Evolutionary conservation across 306 rosid species (phyloP).

Genomic region (Fragaria vesca): DNA sequence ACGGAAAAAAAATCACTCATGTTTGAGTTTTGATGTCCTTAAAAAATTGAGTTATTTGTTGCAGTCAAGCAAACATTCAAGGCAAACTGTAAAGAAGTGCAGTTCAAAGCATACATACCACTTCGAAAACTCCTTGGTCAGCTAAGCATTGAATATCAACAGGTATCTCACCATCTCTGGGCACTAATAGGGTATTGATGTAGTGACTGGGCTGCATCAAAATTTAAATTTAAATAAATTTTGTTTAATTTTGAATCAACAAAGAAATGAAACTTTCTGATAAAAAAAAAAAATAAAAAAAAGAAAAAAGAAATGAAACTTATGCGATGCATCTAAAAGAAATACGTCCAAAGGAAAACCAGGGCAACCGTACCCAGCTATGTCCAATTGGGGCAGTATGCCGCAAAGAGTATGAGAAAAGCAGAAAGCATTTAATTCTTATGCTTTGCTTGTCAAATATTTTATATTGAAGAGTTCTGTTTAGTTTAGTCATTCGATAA

Average conservation of each 20-base stretch:
- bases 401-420: neutral
- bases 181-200: slow-evolving; percentile 72
- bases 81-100: neutral
- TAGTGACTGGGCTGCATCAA: slow-evolving; percentile 66
- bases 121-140: slow-evolving; percentile 73
- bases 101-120: slow-evolving; percentile 51
- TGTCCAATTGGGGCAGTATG: neutral
- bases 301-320: neutral
- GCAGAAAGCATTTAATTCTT: neutral
- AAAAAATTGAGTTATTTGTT: neutral
- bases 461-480: neutral
- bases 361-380: neutral
- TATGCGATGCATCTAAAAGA: neutral
- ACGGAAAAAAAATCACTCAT: neutral
- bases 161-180: slow-evolving; percentile 64
- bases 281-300: too few relatives aligned
- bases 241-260: slow-evolving; percentile 1
- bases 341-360: neutral
- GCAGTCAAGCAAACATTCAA: neutral
- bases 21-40: neutral
- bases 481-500: neutral
- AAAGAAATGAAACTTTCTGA: neutral
- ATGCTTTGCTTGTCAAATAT: neutral
- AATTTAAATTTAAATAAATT: slow-evolving; percentile 14
- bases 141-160: slow-evolving; percentile 58